These are phyloP conservation scores for Cucurbita maxima DNA, from an alignment of 306 rosid genomes.

Conservation along the genomic window DNA sequence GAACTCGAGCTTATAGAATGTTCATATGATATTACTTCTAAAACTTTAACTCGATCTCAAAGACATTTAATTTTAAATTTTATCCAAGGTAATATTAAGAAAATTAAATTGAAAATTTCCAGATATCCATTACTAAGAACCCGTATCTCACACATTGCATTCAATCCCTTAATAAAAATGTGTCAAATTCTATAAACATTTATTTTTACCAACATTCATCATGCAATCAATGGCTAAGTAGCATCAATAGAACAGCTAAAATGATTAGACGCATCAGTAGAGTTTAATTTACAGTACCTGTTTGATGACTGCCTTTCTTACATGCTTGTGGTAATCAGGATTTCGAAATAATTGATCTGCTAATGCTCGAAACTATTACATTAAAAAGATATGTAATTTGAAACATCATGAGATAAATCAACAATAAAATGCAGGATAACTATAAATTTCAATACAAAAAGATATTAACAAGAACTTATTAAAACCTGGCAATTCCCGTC, in stretches of 20 bases:
- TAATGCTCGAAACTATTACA: constrained; percentile 82
- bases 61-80: not conserved
- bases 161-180: not conserved
- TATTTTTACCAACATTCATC: not conserved
- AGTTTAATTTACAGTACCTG: constrained; percentile 41
- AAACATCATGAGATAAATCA: constrained; percentile 4
- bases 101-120: not conserved
- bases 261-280: constrained; percentile 8
- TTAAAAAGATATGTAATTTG: constrained; percentile 11
- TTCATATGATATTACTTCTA: not conserved
- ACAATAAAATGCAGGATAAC: not conserved
- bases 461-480: not conserved
- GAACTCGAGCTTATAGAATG: not conserved
- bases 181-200: not conserved
- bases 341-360: constrained; percentile 85
- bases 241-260: not conserved
- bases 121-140: not conserved
- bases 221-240: not conserved
- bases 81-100: not conserved
- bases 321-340: constrained; percentile 87
- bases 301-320: constrained; percentile 74
- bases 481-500: constrained; percentile 98
- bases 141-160: not conserved
- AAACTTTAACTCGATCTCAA: not conserved
- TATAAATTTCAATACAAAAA: not conserved